Evolutionary conservation across 1,139 yeast genomes (phyloP).

Genomic region (Blastobotrys raffinosifermentans): DNA sequence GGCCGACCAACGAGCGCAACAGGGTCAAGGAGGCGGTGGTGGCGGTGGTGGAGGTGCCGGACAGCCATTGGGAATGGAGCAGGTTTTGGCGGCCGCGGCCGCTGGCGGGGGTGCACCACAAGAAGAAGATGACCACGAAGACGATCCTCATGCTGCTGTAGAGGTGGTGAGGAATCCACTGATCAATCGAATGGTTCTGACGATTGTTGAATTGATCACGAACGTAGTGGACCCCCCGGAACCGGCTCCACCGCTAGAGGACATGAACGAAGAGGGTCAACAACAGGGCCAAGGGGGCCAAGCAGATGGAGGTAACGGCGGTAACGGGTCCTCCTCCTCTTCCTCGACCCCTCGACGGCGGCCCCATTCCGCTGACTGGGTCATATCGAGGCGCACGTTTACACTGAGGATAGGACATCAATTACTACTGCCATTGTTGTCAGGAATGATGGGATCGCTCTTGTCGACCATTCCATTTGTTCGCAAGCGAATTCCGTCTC

Average conservation of each 20-base stretch:
- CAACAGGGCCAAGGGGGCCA: background rate
- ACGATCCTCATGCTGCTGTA: slow-evolving; percentile 1
- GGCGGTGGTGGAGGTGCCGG: background rate
- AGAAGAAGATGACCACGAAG: slow-evolving; percentile 3
- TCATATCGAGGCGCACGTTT: slow-evolving; percentile 22
- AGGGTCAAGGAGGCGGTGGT: slow-evolving; percentile 1
- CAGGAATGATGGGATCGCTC: slow-evolving; percentile 20
- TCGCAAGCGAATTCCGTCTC: slow-evolving; percentile 21
- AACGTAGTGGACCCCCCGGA: slow-evolving; percentile 1
- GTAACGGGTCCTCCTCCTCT: background rate
- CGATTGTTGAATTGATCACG: background rate
- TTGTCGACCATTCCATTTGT: slow-evolving; percentile 19
- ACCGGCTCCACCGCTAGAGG: background rate
- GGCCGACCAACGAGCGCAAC: background rate
- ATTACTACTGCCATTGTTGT: slow-evolving; percentile 28
- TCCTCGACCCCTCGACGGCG: slow-evolving; percentile 3
- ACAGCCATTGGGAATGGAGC: no score
- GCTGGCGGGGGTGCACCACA: background rate
- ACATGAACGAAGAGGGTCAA: slow-evolving; percentile 1
- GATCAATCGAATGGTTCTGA: background rate
- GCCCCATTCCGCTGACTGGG: slow-evolving; percentile 28
- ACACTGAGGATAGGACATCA: slow-evolving; percentile 23
- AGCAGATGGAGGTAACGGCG: no score
- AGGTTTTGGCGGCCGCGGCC: no score
- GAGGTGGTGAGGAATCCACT: slow-evolving; percentile 1